phyloP scores from a whole-genome alignment of 306 rosid genomes.

The Lagenaria siceraria region DNA sequence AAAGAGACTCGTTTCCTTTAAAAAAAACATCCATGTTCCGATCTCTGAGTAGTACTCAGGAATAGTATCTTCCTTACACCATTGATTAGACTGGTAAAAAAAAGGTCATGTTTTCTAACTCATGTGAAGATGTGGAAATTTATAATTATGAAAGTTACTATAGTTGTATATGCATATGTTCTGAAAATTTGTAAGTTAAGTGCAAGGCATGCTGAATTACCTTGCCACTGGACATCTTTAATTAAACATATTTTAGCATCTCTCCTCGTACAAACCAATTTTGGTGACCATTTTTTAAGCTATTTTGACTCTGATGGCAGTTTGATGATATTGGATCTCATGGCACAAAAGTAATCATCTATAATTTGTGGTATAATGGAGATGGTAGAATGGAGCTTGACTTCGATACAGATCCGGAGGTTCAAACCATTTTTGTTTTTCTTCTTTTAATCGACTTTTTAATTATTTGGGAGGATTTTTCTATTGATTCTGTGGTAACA shows the following conservation, averaged over 20 bases:
- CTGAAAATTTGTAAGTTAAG: background rate
- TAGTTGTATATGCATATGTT: background rate
- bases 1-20: too few relatives aligned
- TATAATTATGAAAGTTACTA: background rate
- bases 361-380: constrained; percentile 70
- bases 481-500: constrained; percentile 25
- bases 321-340: constrained; percentile 69
- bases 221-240: background rate
- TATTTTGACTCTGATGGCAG: constrained; percentile 30
- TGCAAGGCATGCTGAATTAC: background rate
- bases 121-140: background rate
- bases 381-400: constrained; percentile 66
- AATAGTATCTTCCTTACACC: background rate
- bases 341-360: constrained; percentile 83
- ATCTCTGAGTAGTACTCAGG: background rate
- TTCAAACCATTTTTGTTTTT: constrained; percentile 4
- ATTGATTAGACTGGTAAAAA: background rate
- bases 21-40: background rate
- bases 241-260: background rate
- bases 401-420: constrained; percentile 59
- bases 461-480: background rate
- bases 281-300: background rate
- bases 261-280: background rate
- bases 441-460: background rate
- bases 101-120: background rate